phyloP scores from a whole-genome alignment of 1,284 basidiomycete genomes.

The Rhodotorula sp. region DNA sequence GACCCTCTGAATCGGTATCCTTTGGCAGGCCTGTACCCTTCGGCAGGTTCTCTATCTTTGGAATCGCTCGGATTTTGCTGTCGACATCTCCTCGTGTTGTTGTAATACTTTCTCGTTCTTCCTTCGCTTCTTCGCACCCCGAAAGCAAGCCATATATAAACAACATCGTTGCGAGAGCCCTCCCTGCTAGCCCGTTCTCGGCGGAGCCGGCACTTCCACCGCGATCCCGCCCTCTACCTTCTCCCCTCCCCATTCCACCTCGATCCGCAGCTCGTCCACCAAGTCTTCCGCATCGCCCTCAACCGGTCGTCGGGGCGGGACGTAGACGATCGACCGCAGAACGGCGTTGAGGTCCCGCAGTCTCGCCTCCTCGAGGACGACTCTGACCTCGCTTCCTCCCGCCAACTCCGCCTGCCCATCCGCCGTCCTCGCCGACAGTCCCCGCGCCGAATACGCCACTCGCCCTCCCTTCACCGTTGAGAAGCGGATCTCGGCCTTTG shows the following conservation, averaged over 20 bases:
- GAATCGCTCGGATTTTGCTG: too few species aligned
- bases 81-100: too few species aligned
- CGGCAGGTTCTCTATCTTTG: too few species aligned
- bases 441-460: background rate
- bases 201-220: conserved; percentile 8
- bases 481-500: conserved; percentile 7
- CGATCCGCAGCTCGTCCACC: conserved; percentile 25
- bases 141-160: too few species aligned
- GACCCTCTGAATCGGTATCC: too few species aligned
- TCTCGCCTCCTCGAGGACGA: conserved; percentile 8
- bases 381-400: background rate
- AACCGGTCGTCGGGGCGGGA: background rate
- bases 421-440: background rate
- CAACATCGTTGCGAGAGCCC: too few species aligned
- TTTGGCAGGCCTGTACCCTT: too few species aligned
- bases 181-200: background rate
- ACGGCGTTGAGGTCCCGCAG: conserved; percentile 29
- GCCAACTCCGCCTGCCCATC: conserved; percentile 6
- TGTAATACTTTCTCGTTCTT: too few species aligned
- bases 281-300: conserved; percentile 37
- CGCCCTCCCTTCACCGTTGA: conserved; percentile 7
- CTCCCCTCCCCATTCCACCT: conserved; percentile 41
- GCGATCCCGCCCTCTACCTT: conserved; percentile 29
- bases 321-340: conserved; percentile 5
- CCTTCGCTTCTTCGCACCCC: too few species aligned